Percentiles rank a stretch among this genome's conserved stretches.
Conservation (phyloP, 2,329 filamentous ascomycete species). For the Aspergillus sp. region DNA sequence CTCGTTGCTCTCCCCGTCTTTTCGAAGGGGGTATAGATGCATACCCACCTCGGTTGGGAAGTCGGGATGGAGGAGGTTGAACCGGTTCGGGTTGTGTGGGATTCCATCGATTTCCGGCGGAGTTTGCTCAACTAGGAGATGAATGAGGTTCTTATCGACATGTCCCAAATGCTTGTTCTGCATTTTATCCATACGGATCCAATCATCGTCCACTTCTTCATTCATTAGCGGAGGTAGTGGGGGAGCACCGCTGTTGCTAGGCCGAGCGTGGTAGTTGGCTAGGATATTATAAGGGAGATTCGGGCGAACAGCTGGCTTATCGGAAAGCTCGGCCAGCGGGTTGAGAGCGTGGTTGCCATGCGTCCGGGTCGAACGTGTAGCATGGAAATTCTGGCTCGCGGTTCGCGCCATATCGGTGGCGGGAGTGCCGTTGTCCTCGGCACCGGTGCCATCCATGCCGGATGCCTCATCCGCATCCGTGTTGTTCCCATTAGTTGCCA, state of each 20-base stretch:
- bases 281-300: conserved; percentile 48
- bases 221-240: conserved; percentile 45
- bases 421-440: conserved; percentile 43
- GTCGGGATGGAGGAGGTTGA: conserved; percentile 44
- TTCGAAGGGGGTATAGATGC: conserved; percentile 40
- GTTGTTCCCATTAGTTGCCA: conserved; percentile 40
- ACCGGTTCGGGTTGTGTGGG: conserved; percentile 33
- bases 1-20: conserved; percentile 15
- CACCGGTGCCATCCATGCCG: conserved; percentile 37
- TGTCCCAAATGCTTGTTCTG: conserved; percentile 39
- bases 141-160: conserved; percentile 43
- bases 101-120: conserved; percentile 31
- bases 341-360: conserved; percentile 55
- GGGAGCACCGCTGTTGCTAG: conserved; percentile 43
- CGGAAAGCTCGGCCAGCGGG: conserved; percentile 57
- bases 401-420: conserved; percentile 62
- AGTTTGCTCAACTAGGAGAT: conserved; percentile 37
- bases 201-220: conserved; percentile 49
- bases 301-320: conserved; percentile 47
- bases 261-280: conserved; percentile 45
- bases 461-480: conserved; percentile 41
- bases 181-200: conserved; percentile 41
- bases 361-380: conserved; percentile 53
- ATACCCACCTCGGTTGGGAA: conserved; percentile 45
- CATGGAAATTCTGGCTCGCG: conserved; percentile 57